Evolutionary conservation across 2,329 filamentous ascomycete genomes (phyloP).

Genomic region (Thelonectria blattea): DNA sequence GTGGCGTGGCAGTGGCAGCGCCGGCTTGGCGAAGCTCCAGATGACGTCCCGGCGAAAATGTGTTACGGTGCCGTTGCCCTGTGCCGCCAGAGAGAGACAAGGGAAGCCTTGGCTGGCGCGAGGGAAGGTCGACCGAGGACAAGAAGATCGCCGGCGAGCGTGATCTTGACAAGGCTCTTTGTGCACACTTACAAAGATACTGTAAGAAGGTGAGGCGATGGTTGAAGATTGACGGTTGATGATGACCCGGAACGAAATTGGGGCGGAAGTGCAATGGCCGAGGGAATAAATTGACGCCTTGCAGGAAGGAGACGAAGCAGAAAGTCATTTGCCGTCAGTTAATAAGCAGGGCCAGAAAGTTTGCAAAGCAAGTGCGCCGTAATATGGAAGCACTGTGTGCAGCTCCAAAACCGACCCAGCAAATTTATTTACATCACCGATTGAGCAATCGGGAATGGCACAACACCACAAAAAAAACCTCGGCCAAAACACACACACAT

Average conservation of each 20-base stretch:
- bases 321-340: background rate
- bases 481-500: conserved; percentile 19
- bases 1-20: conserved; percentile 26
- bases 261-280: background rate
- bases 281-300: conserved; percentile 8
- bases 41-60: conserved; percentile 36
- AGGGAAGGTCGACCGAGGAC: conserved; percentile 1
- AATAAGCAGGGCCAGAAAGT: conserved; percentile 14
- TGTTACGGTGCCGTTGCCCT: conserved; percentile 14
- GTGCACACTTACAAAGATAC: background rate
- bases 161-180: background rate
- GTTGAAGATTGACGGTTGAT: background rate
- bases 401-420: background rate
- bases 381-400: background rate
- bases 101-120: conserved; percentile 14
- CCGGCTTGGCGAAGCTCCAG: conserved; percentile 31
- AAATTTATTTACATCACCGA: background rate
- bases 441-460: conserved; percentile 11
- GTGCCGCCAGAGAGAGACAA: conserved; percentile 6
- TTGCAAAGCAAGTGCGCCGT: conserved; percentile 14
- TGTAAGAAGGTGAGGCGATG: background rate
- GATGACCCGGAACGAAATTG: background rate
- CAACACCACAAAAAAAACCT: background rate
- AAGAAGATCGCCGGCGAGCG: conserved; percentile 8
- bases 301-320: conserved; percentile 4